These are phyloP conservation scores for Noccaea caerulescens DNA, from an alignment of 345 rosid genomes.

Conservation along the genomic window DNA sequence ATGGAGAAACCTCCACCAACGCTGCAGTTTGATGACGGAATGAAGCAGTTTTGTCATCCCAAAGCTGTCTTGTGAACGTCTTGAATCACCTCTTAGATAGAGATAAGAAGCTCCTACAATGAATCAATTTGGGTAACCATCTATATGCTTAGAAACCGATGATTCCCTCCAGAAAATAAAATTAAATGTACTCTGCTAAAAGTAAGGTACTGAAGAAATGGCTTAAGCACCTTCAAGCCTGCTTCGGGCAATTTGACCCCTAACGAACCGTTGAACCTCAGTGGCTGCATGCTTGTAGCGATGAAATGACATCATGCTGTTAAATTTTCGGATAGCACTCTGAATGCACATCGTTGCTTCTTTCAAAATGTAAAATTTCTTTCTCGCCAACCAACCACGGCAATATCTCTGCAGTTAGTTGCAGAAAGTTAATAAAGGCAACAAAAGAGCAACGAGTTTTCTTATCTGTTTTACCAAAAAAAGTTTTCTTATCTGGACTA, in stretches of 20 bases:
- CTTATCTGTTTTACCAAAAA: too few relatives aligned
- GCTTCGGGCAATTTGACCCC: constrained; percentile 60
- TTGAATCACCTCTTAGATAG: constrained; percentile 30
- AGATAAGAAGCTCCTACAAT: constrained; percentile 54
- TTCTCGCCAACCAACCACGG: constrained; percentile 71
- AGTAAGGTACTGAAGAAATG: constrained; percentile 15
- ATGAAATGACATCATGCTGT: constrained; percentile 46
- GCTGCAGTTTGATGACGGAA: constrained; percentile 71
- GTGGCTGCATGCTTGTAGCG: constrained; percentile 56
- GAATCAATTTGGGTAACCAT: constrained; percentile 5
- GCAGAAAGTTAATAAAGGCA: constrained; percentile 24
- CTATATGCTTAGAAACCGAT: constrained; percentile 2
- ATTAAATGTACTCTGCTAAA: constrained; percentile 16
- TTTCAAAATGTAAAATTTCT: constrained; percentile 47
- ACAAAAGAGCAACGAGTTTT: background rate
- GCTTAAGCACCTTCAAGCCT: constrained; percentile 62
- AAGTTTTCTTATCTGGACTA: background rate
- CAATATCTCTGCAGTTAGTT: constrained; percentile 53
- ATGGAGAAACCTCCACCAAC: constrained; percentile 78
- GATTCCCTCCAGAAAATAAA: background rate
- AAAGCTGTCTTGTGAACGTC: constrained; percentile 39
- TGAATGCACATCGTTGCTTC: constrained; percentile 65
- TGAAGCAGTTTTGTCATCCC: constrained; percentile 38
- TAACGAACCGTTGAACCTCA: constrained; percentile 59
- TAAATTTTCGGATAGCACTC: constrained; percentile 51